Evolutionary conservation across 257 asterid genomes (phyloP), one percentile per base, ranked within the genome.

Genomic region (Vinca minor): DNA sequence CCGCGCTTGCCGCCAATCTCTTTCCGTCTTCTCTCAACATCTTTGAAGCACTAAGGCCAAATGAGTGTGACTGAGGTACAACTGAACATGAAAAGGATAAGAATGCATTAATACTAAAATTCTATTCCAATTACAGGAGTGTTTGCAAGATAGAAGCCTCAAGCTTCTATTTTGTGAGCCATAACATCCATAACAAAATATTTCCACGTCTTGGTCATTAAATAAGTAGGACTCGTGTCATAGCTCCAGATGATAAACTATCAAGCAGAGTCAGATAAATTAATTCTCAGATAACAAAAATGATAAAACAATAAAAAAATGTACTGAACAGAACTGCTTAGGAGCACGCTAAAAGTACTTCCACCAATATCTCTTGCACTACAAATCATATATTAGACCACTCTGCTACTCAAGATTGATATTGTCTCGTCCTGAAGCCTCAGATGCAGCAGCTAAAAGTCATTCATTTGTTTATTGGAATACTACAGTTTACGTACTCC

Each of bases 1-100:
- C 68, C 5, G 90, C 85, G 35, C 70, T 67, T 71, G 75, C 73
- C 41, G 85, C 28, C 55, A 69, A 71, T 61, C 77, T 60, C 57
- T 64, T 62, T 57, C 69, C 78, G 42, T 72, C 73, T 63, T 73
- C 81, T 74, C 77, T 80, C 56, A 80, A 73, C 69, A 81, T 56
- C 76, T 80, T 84, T 50, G 82, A 78, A 47, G 77, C 74, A 67
- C 64, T 76, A 58, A 85, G 75, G 68, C 96, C 97, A 71, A 82
- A 87, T 14, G 79, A 59, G 57, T 82, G 93, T 64, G 70, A 72
- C 73, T 87, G 89, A 2, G 86, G 85, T 62, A 87, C 76, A 17
- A 74, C 97, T 83, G 89, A 26, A 77, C 29, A 64, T 1, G 1
- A 42, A 42, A 42, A 69, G 23, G n/a, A 75, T 69, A 44, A 80